Evolutionary conservation across 495 filamentous ascomycete species (phyloP).

Genomic region (Lophium mytilinum): DNA sequence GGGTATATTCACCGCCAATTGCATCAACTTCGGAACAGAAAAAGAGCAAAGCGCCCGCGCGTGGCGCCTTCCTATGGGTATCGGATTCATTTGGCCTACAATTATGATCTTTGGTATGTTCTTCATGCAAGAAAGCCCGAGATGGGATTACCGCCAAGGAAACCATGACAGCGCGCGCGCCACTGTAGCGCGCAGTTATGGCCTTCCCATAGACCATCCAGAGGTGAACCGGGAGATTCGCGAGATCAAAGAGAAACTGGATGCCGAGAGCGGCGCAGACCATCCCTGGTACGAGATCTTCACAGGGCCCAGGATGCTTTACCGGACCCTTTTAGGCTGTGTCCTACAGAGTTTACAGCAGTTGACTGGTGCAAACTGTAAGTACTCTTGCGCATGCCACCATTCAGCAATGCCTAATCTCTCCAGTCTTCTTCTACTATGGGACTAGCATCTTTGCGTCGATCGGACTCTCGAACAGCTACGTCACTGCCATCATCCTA

Average conservation of each 20-base stretch:
- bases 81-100: conserved; percentile 6
- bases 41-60: not conserved
- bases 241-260: conserved; percentile 8
- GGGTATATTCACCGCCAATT: conserved; percentile 64
- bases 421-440: conserved; percentile 34
- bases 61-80: conserved; percentile 7
- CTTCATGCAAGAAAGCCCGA: conserved; percentile 9
- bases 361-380: conserved; percentile 12
- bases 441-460: conserved; percentile 64
- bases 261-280: conserved; percentile 7
- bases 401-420: too few species aligned
- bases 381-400: too few species aligned
- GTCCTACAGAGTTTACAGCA: conserved; percentile 15
- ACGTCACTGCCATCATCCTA: conserved; percentile 66
- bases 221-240: not conserved
- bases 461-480: conserved; percentile 59
- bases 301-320: conserved; percentile 18
- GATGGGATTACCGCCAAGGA: conserved; percentile 5
- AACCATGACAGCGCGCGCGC: not conserved
- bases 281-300: conserved; percentile 19
- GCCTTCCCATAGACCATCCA: not conserved
- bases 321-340: conserved; percentile 11
- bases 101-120: conserved; percentile 12
- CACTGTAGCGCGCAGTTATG: not conserved
- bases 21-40: conserved; percentile 55